Evolutionary conservation across 768 basidiomycete genomes (phyloP), one percentile per base, ranked within the genome.

Genomic region (Chalciporus pseudorubinellus): DNA sequence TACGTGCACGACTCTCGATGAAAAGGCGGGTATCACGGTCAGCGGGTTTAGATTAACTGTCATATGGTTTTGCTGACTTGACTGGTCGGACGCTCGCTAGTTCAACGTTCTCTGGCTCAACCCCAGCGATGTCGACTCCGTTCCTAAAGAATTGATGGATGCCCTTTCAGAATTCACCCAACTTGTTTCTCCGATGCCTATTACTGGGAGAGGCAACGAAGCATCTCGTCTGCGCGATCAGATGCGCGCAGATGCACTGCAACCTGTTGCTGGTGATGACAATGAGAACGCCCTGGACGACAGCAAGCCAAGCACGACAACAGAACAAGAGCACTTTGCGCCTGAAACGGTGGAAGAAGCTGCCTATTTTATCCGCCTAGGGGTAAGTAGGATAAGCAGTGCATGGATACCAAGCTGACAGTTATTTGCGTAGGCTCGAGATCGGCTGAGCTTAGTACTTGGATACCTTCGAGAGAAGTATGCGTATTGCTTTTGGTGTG

Each of bases 401-500:
- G 52, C 26, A 20, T 46, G 44, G 24, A 22, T 50, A 48, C n/a
- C 13, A 18, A 13, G 41, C 55, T 70, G 47, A 55, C 46, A 13
- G 52, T 43, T 26, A n/a, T 24, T 48, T 52, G 28, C 53, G 13
- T 60, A 94, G 92, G 81, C 88, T 54, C 77, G 77, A 55, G 84
- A 88, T 68, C 79, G 89, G 28, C 75, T 93, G 31, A 69, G 75
- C 34, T 71, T 85, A 41, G 81, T 91, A 16, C 73, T 92, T 21
- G 70, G 79, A 5, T 91, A 94, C 67, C 77, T 94, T 44, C 85
- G 92, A 21, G 74, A 80, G 34, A 77, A 74, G 53, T 81, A 92
- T 66, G 64, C 74, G 6, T 93, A 93, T 64, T 93, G 92, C 64
- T 92, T 92, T 68, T 93, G 90, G 88, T 94, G 92, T 64, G 92